Evolutionary conservation across 257 asterid genomes (phyloP).

Genomic region (Dorcoceras hygrometricum): DNA sequence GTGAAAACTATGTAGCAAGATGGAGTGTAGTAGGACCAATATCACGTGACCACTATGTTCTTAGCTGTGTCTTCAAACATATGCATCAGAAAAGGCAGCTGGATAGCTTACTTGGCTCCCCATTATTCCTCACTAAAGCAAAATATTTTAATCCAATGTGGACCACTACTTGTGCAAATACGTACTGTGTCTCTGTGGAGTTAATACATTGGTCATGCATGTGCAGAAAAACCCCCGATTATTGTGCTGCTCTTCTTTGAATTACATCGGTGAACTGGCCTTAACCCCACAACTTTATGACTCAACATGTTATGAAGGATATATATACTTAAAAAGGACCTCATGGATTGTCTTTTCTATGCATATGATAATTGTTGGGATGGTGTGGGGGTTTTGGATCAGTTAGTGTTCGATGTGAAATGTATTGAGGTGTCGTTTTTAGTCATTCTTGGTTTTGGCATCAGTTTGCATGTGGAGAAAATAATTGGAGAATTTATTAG

Average conservation of each 20-base stretch:
- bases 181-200: conserved; percentile 30
- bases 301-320: conserved; percentile 15
- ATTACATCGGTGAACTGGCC: conserved; percentile 54
- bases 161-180: conserved; percentile 36
- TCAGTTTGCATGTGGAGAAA: no score
- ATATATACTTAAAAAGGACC: conserved; percentile 17
- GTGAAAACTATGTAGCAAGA: neutral
- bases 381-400: no score
- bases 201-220: conserved; percentile 36
- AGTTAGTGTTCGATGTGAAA: neutral
- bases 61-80: conserved; percentile 25
- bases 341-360: neutral
- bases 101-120: conserved; percentile 54
- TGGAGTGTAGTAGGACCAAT: conserved; percentile 38
- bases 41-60: conserved; percentile 21
- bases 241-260: conserved; percentile 45
- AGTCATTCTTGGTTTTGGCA: no score
- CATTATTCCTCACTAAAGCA: conserved; percentile 24
- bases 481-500: no score
- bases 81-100: conserved; percentile 43
- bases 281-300: conserved; percentile 36
- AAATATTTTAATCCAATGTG: conserved; percentile 30
- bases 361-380: conserved; percentile 12
- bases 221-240: conserved; percentile 39
- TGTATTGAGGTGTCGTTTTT: no score